A percentile compares a stretch with the other conserved stretches of the same genome.
phyloP scores from a whole-genome alignment of 352 stramenopile species.

The Pythium aristosporum region DNA sequence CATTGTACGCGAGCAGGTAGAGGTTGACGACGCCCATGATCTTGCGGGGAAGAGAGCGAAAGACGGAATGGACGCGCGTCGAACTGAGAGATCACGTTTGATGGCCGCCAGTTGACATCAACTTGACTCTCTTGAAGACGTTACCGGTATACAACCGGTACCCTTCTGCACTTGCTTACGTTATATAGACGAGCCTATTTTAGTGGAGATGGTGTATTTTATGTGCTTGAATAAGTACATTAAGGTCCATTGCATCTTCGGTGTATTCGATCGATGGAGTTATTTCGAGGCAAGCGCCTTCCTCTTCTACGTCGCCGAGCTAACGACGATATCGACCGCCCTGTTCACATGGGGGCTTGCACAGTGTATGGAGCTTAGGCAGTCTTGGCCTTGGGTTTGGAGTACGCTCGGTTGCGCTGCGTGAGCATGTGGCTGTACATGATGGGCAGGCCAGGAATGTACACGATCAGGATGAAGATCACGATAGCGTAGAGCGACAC shows the following conservation, averaged over 20 bases:
- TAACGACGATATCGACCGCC: too few relatives aligned
- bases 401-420: slow-evolving; percentile 81
- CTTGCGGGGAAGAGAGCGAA: too few relatives aligned
- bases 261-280: too few relatives aligned
- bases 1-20: slow-evolving; percentile 25
- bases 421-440: slow-evolving; percentile 88
- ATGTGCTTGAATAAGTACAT: too few relatives aligned
- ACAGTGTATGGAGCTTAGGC: slow-evolving; percentile 32
- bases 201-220: neutral
- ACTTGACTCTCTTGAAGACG: slow-evolving; percentile 1
- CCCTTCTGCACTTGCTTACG: neutral
- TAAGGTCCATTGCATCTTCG: too few relatives aligned
- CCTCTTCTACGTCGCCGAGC: too few relatives aligned
- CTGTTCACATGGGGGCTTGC: neutral
- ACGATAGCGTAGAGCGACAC: slow-evolving; percentile 76
- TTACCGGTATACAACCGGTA: neutral
- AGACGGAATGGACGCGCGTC: neutral
- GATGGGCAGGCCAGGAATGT: slow-evolving; percentile 73
- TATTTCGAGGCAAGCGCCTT: too few relatives aligned
- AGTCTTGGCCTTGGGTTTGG: slow-evolving; percentile 67
- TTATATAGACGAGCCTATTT: neutral
- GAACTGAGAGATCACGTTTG: too few relatives aligned
- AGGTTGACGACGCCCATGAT: neutral
- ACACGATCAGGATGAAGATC: slow-evolving; percentile 65
- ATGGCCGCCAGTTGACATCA: neutral